Evolutionary conservation across 2,329 filamentous ascomycete species (phyloP).

Genomic region (Curvularia eragrostidis): DNA sequence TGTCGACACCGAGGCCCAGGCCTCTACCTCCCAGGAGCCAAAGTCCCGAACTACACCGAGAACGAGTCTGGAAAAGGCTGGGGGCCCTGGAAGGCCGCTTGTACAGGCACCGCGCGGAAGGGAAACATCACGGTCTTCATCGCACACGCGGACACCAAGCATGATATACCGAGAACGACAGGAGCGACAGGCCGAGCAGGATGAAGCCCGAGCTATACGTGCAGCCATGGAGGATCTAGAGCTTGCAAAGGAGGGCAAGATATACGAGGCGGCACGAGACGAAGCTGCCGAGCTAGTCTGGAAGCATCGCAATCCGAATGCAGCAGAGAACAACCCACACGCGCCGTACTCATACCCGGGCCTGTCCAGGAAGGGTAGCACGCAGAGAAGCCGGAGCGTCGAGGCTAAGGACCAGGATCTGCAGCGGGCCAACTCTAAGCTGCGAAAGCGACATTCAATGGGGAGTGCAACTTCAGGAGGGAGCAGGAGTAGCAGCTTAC

Average conservation of each 20-base stretch:
- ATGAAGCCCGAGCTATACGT: conserved; percentile 73
- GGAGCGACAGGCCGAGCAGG: conserved; percentile 80
- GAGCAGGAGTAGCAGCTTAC: conserved; percentile 49
- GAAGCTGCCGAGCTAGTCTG: conserved; percentile 82
- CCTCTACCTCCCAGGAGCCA: conserved; percentile 28
- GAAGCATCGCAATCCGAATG: conserved; percentile 74
- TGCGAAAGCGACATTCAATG: conserved; percentile 47
- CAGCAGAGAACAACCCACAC: conserved; percentile 65
- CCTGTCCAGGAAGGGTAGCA: conserved; percentile 70
- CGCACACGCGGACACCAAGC: conserved; percentile 62
- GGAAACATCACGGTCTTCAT: conserved; percentile 51
- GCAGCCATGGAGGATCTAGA: conserved; percentile 78
- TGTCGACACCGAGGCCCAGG: conserved; percentile 29
- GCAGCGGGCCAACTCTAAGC: conserved; percentile 43
- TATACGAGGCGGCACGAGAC: conserved; percentile 74
- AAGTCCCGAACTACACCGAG: conserved; percentile 39
- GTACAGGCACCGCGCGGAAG: conserved; percentile 50
- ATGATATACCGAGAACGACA: conserved; percentile 73
- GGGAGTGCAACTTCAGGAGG: conserved; percentile 41
- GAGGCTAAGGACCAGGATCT: conserved; percentile 41
- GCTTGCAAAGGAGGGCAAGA: conserved; percentile 65
- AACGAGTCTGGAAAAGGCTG: conserved; percentile 40
- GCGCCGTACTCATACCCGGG: conserved; percentile 63
- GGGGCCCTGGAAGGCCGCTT: conserved; percentile 39
- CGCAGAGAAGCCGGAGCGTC: conserved; percentile 62